Base-by-base conservation (phyloP, 2,329 filamentous ascomycete genomes). In the Clonostachys sp. region DNA sequence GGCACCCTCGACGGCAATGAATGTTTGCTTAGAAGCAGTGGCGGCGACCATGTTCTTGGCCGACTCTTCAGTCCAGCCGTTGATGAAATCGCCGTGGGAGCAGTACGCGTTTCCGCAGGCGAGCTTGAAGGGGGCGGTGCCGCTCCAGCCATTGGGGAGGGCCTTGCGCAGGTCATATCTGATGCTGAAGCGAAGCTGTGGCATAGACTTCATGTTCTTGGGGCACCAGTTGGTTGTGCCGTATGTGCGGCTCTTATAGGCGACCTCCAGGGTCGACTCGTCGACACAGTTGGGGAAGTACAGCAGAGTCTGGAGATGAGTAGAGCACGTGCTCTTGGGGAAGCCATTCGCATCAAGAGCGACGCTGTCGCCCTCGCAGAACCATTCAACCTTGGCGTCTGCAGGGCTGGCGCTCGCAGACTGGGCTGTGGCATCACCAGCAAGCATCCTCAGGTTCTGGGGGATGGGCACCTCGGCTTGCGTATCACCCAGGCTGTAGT, bases 21-120 rank as follows among this genome's bases (percentile, higher is more conserved):
- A 73, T n/a, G 66, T 50, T 55, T 69, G 68, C 45, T 67, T 53
- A 9, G 24, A 30, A n/a, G 39, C 5, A 5, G 53, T 61, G 1
- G 68, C 61, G 33, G 54, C 58, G 12, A 74, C 51, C 70, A 74
- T 71, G 47, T 70, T 69, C 47, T 56, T 59, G 1, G 67, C 67
- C 2, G 62, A 65, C 46, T 73, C 68, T 13, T 56, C 54, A 3
- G 66, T 58, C 71, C 71, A 74, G 12, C 61, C 71, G 41, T 72
- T 73, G 56, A 73, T 70, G 48, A 73, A 73, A 53, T 73, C 71
- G 12, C 71, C 68, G 50, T 73, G 71, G 10, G 55, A 60, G 61
- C 63, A 67, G 55, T 61, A 72, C 0, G 63, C 61, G 33, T 54
- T 47, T 3, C 66, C 66, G 50, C 63, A 69, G 1, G 70, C 64